These are phyloP conservation scores for Stephanodiscus triporus DNA, from an alignment of 108 stramenopile genomes.

Conservation along the genomic window DNA sequence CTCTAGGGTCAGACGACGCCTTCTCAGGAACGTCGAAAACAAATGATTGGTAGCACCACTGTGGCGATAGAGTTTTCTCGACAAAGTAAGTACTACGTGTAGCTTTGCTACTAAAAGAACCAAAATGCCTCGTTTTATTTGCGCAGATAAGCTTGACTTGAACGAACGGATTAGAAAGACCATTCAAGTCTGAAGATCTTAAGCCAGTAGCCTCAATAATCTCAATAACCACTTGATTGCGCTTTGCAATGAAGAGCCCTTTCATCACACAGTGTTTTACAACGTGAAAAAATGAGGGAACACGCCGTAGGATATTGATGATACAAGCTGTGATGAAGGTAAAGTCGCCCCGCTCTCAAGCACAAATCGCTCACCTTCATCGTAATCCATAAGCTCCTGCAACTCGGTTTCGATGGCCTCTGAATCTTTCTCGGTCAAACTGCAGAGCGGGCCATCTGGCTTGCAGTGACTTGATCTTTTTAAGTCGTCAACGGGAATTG, in stretches of 20 bases:
- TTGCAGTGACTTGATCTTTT: not conserved
- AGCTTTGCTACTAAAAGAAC: conserved; percentile 52
- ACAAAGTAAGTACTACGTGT: conserved; percentile 78
- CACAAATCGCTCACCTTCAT: conserved; percentile 21
- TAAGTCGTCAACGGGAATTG: not conserved
- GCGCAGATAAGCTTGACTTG: conserved; percentile 64
- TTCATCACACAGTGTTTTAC: not conserved
- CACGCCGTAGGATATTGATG: not conserved
- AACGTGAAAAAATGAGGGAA: not conserved
- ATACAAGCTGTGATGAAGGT: too few relatives aligned
- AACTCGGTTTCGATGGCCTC: conserved; percentile 26
- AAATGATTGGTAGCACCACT: conserved; percentile 84
- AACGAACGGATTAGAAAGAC: conserved; percentile 77
- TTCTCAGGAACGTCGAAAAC: conserved; percentile 82
- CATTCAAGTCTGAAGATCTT: conserved; percentile 63
- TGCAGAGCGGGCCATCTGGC: conserved; percentile 5
- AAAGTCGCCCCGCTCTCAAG: too few relatives aligned
- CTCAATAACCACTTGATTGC: conserved; percentile 81
- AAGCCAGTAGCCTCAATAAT: conserved; percentile 84
- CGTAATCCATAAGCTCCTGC: conserved; percentile 41
- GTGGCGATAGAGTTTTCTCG: conserved; percentile 74
- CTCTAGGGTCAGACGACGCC: conserved; percentile 53
- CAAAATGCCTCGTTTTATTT: conserved; percentile 39
- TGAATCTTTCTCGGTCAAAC: not conserved
- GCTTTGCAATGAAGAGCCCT: conserved; percentile 42